These are phyloP conservation scores for Crithidia thermophila DNA, from an alignment of 208 protist species.

Conservation along the genomic window DNA sequence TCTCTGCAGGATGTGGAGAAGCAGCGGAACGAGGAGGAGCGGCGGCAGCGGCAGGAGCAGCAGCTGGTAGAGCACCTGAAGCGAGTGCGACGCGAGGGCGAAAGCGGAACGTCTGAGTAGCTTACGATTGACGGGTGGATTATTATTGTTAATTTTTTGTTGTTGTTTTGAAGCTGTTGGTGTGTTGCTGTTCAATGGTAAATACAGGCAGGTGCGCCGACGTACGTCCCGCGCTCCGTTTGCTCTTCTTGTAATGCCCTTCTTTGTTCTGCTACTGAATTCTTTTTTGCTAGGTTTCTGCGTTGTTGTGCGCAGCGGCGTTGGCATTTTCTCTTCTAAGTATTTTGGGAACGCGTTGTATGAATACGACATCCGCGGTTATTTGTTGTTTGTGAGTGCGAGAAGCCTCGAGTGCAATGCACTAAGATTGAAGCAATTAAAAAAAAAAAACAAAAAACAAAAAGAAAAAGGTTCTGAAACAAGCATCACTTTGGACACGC, in stretches of 20 bases:
- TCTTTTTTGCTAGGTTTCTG: no score
- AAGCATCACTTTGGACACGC: background rate
- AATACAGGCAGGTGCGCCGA: no score
- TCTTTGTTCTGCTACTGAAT: background rate
- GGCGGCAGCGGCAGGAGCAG: slow-evolving; percentile 49
- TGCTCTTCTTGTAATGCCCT: no score
- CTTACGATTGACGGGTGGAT: no score
- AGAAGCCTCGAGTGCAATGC: no score
- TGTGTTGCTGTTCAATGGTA: slow-evolving; percentile 3
- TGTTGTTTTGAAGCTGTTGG: background rate
- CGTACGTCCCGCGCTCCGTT: no score
- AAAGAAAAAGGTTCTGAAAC: background rate
- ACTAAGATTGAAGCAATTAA: no score
- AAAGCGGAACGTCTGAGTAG: background rate
- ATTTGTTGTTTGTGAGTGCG: no score
- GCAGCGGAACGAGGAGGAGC: slow-evolving; percentile 47
- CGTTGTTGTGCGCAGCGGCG: no score
- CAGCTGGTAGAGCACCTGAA: slow-evolving; percentile 79
- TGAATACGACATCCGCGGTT: no score
- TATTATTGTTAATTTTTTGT: background rate
- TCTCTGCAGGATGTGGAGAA: slow-evolving; percentile 51
- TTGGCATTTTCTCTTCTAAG: no score
- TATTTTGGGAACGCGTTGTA: no score
- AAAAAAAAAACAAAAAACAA: background rate
- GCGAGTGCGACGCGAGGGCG: slow-evolving; percentile 51